Conservation (phyloP, 2,329 filamentous ascomycete species). For the Juglanconis oblonga region DNA sequence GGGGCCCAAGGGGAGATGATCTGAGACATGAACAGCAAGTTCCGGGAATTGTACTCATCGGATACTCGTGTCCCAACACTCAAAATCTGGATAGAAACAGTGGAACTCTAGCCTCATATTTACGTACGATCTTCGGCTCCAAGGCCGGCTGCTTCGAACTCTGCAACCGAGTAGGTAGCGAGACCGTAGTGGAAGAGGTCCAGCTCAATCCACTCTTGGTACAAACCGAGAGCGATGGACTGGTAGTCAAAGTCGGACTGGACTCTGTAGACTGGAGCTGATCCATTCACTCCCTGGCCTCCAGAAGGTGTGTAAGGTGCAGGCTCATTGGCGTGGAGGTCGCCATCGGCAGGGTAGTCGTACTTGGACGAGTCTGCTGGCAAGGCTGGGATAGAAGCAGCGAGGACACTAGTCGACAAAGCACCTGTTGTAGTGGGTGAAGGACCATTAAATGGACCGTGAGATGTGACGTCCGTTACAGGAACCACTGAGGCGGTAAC, state of each 20-base stretch:
- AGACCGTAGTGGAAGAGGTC: conserved; percentile 79
- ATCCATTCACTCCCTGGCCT: conserved; percentile 76
- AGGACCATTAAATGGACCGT: conserved; percentile 66
- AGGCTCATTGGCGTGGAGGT: conserved; percentile 64
- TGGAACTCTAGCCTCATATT: no score
- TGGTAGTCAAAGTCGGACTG: conserved; percentile 82
- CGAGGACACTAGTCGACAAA: conserved; percentile 54
- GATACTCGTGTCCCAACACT: no score
- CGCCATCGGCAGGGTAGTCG: conserved; percentile 69
- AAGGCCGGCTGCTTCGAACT: conserved; percentile 68
- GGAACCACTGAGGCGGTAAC: conserved; percentile 27
- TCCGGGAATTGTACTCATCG: no score
- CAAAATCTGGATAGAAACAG: no score
- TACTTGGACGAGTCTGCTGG: conserved; percentile 61
- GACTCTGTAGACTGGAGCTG: conserved; percentile 70
- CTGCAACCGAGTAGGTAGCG: conserved; percentile 62
- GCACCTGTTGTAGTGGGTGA: conserved; percentile 68
- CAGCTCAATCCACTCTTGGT: conserved; percentile 82
- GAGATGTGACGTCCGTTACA: conserved; percentile 58
- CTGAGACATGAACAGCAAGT: no score
- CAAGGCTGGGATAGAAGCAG: conserved; percentile 53
- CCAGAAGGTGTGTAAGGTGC: conserved; percentile 71
- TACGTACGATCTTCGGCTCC: conserved; percentile 66
- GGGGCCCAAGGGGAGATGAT: no score
- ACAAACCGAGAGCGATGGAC: conserved; percentile 70